phyloP scores from a whole-genome alignment of 495 filamentous ascomycete genomes.

The Cercophora newfieldiana region DNA sequence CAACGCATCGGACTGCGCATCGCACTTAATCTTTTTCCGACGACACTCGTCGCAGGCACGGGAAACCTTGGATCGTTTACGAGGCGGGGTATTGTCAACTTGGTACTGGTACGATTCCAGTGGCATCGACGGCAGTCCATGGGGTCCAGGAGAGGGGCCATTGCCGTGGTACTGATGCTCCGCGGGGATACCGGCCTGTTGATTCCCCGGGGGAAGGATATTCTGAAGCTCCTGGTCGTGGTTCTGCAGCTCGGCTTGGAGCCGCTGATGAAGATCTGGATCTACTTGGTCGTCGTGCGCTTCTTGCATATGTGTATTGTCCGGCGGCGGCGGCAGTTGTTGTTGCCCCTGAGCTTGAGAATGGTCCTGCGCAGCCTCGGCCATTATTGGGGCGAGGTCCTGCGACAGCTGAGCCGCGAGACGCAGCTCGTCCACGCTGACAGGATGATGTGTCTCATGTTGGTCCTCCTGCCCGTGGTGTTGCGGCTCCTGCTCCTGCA shows the following conservation, averaged over 20 bases:
- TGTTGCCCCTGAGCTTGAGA: slow-evolving; percentile 18
- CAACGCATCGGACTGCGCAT: slow-evolving; percentile 76
- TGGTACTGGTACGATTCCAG: slow-evolving; percentile 25
- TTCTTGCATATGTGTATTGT: not conserved
- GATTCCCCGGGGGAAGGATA: slow-evolving; percentile 26
- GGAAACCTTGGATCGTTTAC: slow-evolving; percentile 89
- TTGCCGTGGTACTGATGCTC: slow-evolving; percentile 23
- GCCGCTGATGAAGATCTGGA: slow-evolving; percentile 32
- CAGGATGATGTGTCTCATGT: slow-evolving; percentile 28
- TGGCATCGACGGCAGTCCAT: slow-evolving; percentile 35
- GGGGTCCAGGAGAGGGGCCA: slow-evolving; percentile 24
- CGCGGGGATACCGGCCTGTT: slow-evolving; percentile 7
- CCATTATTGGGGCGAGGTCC: slow-evolving; percentile 40
- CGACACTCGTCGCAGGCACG: slow-evolving; percentile 94
- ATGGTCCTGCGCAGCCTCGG: slow-evolving; percentile 24
- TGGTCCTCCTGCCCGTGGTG: slow-evolving; percentile 32
- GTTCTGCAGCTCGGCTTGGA: slow-evolving; percentile 36
- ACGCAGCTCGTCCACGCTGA: slow-evolving; percentile 50
- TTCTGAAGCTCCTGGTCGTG: slow-evolving; percentile 27
- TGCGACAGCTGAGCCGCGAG: slow-evolving; percentile 54
- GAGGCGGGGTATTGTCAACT: slow-evolving; percentile 63
- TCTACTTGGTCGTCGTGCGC: slow-evolving; percentile 11
- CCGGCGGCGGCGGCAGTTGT: not conserved
- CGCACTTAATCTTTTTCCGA: slow-evolving; percentile 95
- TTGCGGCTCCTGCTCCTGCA: slow-evolving; percentile 34